Evolutionary conservation across 352 stramenopile species (phyloP), one percentile per base, ranked within the genome.

Genomic region (Phytophthora cactorum): DNA sequence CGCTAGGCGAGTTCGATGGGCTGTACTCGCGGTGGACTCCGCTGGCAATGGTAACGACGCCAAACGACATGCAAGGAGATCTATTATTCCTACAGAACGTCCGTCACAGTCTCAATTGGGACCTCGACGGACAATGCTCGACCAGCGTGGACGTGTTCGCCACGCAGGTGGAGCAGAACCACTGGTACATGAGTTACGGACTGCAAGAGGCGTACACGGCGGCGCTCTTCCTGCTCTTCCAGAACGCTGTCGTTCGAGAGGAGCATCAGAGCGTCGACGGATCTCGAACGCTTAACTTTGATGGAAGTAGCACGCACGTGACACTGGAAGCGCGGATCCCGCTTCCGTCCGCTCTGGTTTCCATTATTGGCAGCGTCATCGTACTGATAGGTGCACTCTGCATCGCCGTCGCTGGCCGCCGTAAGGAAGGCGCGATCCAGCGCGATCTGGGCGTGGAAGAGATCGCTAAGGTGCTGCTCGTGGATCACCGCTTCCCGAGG

Each of bases 191-290:
- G 55, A 66, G 79, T 25, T 64, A 46, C 25, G 77, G 78, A 1
- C 28, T 88, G 15, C 81, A 89, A 43, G 76, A 82, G 17, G 66
- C 72, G 14, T 89, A 88, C 66, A 86, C 80, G 0, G 63, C 76
- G 0, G 78, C 68, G 7, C 59, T 88, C 17, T 86, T 83, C 59
- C 83, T 87, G 59, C 64, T 88, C 4, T 86, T 89, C 53, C 81
- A 89, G 62, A 77, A 86, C 43, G 78, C 71, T 2, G 77, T 72
- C 4, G 41, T 84, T 28, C 71, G 70, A 11, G 64, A 82, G 31
- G 63, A 70, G 47, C 59, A 29, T 11, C 14, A 44, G 27, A 64
- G 59, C 22, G 52, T 52, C 27, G 66, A 73, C 62, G 63, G 68
- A 46, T 58, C 44, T 47, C 56, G 32, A 47, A 80, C 76, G n/a